Conservation (phyloP, 2,329 filamentous ascomycete species). For the Colletotrichum shisoi region DNA sequence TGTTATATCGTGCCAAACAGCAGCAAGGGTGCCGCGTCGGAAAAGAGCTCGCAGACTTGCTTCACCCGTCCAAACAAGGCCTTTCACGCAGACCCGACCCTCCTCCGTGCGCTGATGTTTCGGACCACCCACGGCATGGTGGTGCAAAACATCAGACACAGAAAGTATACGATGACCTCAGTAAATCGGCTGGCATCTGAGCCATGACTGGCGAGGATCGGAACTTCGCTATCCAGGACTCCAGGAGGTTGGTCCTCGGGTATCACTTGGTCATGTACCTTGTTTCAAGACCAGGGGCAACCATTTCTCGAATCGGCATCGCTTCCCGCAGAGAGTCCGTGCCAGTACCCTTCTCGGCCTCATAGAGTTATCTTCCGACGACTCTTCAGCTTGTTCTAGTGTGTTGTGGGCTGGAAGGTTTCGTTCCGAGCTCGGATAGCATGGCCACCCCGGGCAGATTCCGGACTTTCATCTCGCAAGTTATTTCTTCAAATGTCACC, state of each 20-base stretch:
- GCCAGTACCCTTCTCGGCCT: constrained; percentile 19
- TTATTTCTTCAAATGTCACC: neutral
- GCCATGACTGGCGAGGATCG: constrained; percentile 24
- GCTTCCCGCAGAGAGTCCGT: constrained; percentile 15
- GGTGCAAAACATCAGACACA: constrained; percentile 37
- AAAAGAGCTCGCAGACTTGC: constrained; percentile 9
- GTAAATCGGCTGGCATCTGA: neutral
- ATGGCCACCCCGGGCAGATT: constrained; percentile 20
- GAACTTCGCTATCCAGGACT: constrained; percentile 20
- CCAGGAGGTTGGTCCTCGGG: constrained; percentile 11
- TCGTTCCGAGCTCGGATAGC: constrained; percentile 16
- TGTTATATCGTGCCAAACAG: constrained; percentile 10
- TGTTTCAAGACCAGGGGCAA: constrained; percentile 37
- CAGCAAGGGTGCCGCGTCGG: neutral
- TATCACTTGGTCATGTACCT: constrained; percentile 29
- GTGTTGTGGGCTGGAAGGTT: constrained; percentile 19
- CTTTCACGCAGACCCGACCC: constrained; percentile 2
- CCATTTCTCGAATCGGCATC: constrained; percentile 12
- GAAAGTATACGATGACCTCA: constrained; percentile 32
- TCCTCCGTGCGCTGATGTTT: constrained; percentile 34
- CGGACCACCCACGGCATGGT: constrained; percentile 3
- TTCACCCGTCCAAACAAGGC: constrained; percentile 32
- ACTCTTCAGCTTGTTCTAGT: constrained; percentile 27
- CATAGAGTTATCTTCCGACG: constrained; percentile 37
- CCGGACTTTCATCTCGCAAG: constrained; percentile 2